Conservation (phyloP, 768 basidiomycete genomes). For the Sarcodon sp. region DNA sequence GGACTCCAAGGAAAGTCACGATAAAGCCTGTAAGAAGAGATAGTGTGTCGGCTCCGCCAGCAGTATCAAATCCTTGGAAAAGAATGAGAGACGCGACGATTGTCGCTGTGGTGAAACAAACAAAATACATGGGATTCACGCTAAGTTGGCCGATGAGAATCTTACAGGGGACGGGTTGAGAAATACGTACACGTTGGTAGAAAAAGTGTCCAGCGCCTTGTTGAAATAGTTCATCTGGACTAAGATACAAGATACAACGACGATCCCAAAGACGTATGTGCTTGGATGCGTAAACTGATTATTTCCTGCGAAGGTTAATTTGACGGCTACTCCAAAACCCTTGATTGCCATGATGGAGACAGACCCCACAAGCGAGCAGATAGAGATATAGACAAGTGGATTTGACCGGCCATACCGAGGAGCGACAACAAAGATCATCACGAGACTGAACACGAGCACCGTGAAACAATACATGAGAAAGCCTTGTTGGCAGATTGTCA, state of each 20-base stretch:
- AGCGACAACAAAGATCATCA: conserved; percentile 80
- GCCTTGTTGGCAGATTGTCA: conserved; percentile 28
- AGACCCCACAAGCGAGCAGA: conserved; percentile 92
- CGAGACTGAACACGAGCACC: conserved; percentile 65
- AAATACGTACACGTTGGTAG: conserved; percentile 83
- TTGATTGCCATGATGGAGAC: conserved; percentile 99
- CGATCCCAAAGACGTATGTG: conserved; percentile 90
- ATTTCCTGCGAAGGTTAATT: conserved; percentile 83
- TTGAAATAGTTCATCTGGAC: conserved; percentile 97
- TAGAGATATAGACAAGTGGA: conserved; percentile 88
- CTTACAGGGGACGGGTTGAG: neutral
- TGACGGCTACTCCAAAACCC: conserved; percentile 94
- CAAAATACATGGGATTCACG: conserved; percentile 97
- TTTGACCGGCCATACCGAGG: conserved; percentile 81
- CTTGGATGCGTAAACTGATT: conserved; percentile 93
- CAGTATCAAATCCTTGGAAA: conserved; percentile 95
- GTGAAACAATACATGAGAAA: conserved; percentile 87
- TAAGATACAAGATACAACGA: conserved; percentile 74
- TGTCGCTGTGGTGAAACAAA: conserved; percentile 89
- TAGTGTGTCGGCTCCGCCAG: conserved; percentile 65
- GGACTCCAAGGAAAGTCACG: conserved; percentile 94
- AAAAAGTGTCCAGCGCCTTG: conserved; percentile 93
- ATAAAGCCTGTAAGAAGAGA: conserved; percentile 85
- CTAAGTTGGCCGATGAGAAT: conserved; percentile 22
- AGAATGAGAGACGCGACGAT: conserved; percentile 91